Base-by-base conservation (phyloP, 2,329 filamentous ascomycete species). In the Sphaerulina populicola region DNA sequence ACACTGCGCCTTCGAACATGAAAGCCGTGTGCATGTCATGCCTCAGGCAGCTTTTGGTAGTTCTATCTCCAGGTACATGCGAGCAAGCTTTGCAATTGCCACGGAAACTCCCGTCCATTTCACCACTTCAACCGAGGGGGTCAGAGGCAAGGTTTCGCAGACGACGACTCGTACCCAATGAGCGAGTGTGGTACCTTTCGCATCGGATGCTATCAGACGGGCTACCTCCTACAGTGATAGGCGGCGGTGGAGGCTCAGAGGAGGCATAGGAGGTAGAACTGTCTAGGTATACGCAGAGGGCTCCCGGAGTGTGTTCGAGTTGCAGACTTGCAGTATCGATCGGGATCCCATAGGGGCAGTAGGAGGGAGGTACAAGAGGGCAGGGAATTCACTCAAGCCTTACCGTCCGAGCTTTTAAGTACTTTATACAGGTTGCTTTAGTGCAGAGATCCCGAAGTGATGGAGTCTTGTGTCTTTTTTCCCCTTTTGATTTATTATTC, bases 161-260 rank as follows among this genome's bases (percentile, higher is more conserved):
- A 21, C 14, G 15, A 21, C 14, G 15, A n/a, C 30, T 18, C 23
- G 18, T 18, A 18, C n/a, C 40, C 31, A 31, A 33, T 42, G 42
- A 42, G 38, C 46, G 38, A 42, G 33, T n/a, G 38, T 35, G n/a
- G 46, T 35, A 33, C 38, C 8, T 43, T 18, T n/a, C 39, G 39
- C 37, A 3, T 41, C 7, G 15, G 18, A 29, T 38, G 15, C 41
- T 42, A 27, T 48, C 29, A 48, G 37, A 23, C 29, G 37, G 37
- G 39, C 30, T 38, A n/a, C n/a, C n/a, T n/a, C n/a, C n/a, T n/a
- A 35, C 21, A 38, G 44, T 27, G 44, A 46, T 46, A 47, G 44
- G 36, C 44, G 44, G 14, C 31, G 15, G 36, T n/a, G n/a, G 23
- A 18, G n/a, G n/a, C n/a, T n/a, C n/a, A n/a, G n/a, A n/a, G 14